Evolutionary conservation across 768 basidiomycete species (phyloP), one percentile per base, ranked within the genome.

Genomic region (Tricholoma bakamatsutake): DNA sequence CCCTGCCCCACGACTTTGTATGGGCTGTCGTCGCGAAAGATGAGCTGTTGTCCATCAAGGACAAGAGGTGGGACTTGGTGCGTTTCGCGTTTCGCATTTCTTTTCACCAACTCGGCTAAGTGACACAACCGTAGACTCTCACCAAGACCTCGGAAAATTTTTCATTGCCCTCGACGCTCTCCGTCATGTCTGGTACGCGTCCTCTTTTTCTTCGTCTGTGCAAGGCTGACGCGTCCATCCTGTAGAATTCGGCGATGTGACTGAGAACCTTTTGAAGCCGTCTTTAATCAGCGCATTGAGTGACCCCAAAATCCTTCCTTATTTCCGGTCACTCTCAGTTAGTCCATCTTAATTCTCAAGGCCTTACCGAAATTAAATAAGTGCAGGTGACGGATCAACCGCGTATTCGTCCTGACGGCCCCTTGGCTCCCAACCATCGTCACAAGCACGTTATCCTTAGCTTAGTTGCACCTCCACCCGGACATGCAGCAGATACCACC

Each of bases 241-340:
- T 50, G 37, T 28, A 83, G 94, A 97, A 73, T 90, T 83, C 61
- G 89, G 89, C 9, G 94, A 96, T 61, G 76, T 92, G 54, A 89
- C 90, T 2, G 90, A 95, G 18, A 80, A 77, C 62, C 64, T 96
- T 51, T 74, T 92, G 66, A 93, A 90, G 72, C 67, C 71, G 21
- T 68, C 71, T 31, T 71, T 96, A 28, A 59, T 78, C 52, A 72
- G 80, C 27, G 69, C 80, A n/a, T 74, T 96, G 52, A 75, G 80
- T 50, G 77, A 88, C 60, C 81, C 88, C 28, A 79, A 79, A 50
- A 76, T 85, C 47, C 76, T 81, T 47, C 80, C 83, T 37, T 86
- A 90, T 74, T 91, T 97, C 78, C 88, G 89, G 61, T 93, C 88
- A 35, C 80, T 96, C 61, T 84, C 92, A 47, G 88, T 92, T 58